Conservation (phyloP, 2,329 filamentous ascomycete species). For the Erysiphe pisi region DNA sequence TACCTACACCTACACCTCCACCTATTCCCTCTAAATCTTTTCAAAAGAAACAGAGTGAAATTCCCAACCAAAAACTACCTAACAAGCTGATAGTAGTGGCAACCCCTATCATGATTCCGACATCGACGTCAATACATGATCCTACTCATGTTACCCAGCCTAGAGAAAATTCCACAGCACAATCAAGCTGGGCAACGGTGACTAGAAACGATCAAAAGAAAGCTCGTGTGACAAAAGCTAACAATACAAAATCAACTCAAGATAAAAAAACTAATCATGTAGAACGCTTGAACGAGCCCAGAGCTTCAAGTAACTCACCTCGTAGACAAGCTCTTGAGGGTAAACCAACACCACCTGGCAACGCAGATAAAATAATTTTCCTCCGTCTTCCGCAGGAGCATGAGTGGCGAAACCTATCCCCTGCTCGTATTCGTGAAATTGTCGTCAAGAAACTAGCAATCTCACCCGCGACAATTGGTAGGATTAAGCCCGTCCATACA, state of each 20-base stretch:
- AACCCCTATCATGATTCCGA: background rate
- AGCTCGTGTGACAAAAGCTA: background rate
- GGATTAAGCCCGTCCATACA: background rate
- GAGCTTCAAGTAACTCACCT: background rate
- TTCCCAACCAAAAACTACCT: background rate
- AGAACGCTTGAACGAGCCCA: background rate
- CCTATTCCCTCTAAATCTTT: background rate
- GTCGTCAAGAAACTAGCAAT: background rate
- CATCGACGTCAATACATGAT: background rate
- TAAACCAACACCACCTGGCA: background rate
- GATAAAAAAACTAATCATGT: background rate
- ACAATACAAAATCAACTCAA: background rate
- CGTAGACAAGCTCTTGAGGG: background rate
- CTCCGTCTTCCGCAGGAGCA: background rate
- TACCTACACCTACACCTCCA: too few species aligned
- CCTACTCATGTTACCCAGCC: background rate
- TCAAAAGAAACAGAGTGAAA: background rate
- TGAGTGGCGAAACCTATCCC: constrained; percentile 16
- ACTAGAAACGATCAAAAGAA: background rate
- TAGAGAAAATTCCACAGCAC: background rate
- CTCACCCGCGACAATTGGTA: background rate
- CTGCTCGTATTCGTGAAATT: background rate
- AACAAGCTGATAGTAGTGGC: background rate
- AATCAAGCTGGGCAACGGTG: background rate
- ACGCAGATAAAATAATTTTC: background rate